phyloP scores from a whole-genome alignment of 495 filamentous ascomycete genomes.

The Neurospora sp. region DNA sequence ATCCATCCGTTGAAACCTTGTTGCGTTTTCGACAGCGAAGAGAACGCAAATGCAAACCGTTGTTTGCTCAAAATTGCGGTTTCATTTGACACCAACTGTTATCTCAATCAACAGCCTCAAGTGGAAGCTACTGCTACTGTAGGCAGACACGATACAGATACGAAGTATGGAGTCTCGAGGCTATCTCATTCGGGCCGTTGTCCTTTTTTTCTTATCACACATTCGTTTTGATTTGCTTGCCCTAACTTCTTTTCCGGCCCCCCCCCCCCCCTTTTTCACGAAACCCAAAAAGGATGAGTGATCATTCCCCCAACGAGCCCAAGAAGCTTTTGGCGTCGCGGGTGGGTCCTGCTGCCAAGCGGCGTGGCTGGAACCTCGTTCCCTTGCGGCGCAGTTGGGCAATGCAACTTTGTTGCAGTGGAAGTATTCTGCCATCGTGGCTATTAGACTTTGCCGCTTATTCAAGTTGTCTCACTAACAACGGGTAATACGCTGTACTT shows the following conservation, averaged over 20 bases:
- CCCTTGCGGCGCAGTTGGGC: background rate
- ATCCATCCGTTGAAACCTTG: background rate
- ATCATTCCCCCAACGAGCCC: background rate
- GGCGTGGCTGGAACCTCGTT: background rate
- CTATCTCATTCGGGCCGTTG: background rate
- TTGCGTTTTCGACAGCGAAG: background rate
- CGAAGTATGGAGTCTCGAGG: background rate
- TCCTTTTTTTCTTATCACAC: background rate
- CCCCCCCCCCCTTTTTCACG: too few relatives aligned
- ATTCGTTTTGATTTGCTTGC: background rate
- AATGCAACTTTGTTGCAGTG: background rate
- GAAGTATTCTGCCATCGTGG: background rate
- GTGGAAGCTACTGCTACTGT: background rate
- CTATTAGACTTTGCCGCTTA: background rate
- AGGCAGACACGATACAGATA: background rate
- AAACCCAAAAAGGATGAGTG: background rate
- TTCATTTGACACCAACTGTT: background rate
- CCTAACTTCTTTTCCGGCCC: background rate
- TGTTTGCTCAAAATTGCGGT: background rate
- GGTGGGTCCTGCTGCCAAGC: background rate
- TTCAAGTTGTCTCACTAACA: fast-evolving
- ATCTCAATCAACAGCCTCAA: background rate
- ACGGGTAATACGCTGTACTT: background rate
- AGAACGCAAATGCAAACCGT: background rate
- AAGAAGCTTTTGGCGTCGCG: background rate